Conservation (phyloP, 192 early-diverging fungal species). For the Gonapodya sp. region DNA sequence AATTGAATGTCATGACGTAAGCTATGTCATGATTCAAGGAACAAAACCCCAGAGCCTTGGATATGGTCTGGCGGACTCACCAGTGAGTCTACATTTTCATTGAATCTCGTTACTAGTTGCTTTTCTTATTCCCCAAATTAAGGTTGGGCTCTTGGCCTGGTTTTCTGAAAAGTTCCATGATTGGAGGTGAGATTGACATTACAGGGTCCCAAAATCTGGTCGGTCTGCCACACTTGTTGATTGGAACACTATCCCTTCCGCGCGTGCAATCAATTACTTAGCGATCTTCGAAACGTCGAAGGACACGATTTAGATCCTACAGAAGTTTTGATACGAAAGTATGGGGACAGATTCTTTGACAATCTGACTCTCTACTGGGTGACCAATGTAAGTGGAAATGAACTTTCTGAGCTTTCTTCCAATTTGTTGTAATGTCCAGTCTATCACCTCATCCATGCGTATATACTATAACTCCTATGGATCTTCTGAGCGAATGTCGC, state of each 20-base stretch:
- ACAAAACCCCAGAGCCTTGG: conserved; percentile 45
- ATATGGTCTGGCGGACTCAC: conserved; percentile 30
- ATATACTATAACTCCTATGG: conserved; percentile 51
- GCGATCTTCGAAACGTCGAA: not conserved
- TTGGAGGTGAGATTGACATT: conserved; percentile 17
- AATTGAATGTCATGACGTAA: not conserved
- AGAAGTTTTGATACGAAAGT: not conserved
- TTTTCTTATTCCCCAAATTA: no score
- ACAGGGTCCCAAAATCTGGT: not conserved
- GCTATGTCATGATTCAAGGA: conserved; percentile 23
- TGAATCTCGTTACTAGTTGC: no score
- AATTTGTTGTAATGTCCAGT: no score
- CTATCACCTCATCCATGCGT: conserved; percentile 49
- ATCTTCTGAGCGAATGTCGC: not conserved
- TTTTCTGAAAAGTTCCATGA: conserved; percentile 37
- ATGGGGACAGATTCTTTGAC: conserved; percentile 33
- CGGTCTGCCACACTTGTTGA: no score
- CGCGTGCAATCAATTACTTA: no score
- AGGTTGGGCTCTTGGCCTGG: conserved; percentile 42
- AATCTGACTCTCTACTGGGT: conserved; percentile 49
- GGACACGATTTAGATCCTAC: not conserved
- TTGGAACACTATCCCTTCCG: no score
- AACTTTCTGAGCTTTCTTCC: no score
- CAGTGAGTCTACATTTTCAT: no score
- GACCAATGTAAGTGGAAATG: no score